phyloP scores from a whole-genome alignment of 108 stramenopile genomes.

The Cyclotella cryptica region DNA sequence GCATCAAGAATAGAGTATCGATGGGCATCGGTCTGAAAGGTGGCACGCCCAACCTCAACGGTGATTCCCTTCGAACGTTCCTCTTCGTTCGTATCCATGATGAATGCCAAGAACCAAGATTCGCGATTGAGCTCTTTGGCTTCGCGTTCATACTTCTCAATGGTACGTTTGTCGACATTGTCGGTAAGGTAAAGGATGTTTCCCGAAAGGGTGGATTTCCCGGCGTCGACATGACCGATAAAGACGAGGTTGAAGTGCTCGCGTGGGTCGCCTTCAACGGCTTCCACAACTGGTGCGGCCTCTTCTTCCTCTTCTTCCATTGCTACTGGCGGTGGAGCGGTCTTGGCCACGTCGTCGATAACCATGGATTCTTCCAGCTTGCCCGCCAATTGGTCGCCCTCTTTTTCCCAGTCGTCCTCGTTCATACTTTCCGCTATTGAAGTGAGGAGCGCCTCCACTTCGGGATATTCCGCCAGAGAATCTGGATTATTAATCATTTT shows the following conservation, averaged over 20 bases:
- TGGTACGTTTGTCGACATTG: constrained; percentile 99
- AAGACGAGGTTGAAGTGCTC: constrained; percentile 99
- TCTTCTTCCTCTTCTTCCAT: constrained; percentile 53
- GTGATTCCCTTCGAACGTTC: constrained; percentile 99
- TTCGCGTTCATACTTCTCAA: constrained; percentile 97
- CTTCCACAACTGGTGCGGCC: constrained; percentile 46
- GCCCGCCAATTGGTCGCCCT: constrained; percentile 21
- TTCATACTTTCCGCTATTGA: constrained; percentile 1
- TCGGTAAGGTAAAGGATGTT: constrained; percentile 98
- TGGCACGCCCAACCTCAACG: constrained; percentile 98
- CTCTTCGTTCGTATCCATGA: constrained; percentile 99
- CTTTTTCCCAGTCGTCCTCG: constrained; percentile 40
- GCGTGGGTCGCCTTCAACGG: constrained; percentile 93
- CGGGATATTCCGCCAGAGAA: constrained; percentile 75
- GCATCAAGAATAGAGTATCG: constrained; percentile 99
- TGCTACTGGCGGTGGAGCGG: constrained; percentile 29
- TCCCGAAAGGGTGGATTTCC: constrained; percentile 98
- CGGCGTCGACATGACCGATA: constrained; percentile 98
- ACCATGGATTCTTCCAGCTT: constrained; percentile 61
- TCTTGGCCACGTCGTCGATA: constrained; percentile 40
- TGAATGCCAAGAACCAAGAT: constrained; percentile 99
- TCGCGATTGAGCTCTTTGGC: constrained; percentile 99
- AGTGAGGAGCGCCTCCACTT: constrained; percentile 66
- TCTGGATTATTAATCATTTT: constrained; percentile 86
- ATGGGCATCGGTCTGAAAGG: constrained; percentile 93